These are phyloP conservation scores for Sugiyamaella lignohabitans DNA, from an alignment of 805 yeast genomes.

Conservation along the genomic window DNA sequence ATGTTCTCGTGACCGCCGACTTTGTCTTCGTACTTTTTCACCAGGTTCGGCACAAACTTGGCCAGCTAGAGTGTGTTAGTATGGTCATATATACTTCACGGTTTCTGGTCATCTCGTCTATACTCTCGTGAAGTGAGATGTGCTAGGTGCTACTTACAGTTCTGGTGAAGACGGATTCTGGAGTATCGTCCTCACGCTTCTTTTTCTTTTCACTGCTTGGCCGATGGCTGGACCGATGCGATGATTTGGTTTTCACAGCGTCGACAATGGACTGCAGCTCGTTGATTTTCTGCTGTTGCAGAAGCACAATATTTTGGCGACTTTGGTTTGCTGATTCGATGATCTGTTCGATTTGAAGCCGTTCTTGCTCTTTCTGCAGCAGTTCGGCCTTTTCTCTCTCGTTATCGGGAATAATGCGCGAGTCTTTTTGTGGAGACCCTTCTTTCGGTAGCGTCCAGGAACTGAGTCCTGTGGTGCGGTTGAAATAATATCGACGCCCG, in stretches of 20 bases:
- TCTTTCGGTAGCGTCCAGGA: slow-evolving; percentile 55
- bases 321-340: slow-evolving; percentile 17
- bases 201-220: too few species aligned
- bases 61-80: slow-evolving; percentile 46
- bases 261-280: background rate
- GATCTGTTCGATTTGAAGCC: slow-evolving; percentile 30
- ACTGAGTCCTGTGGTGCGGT: slow-evolving; percentile 41
- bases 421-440: slow-evolving; percentile 6
- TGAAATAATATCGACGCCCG: slow-evolving; percentile 48
- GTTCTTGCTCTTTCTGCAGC: slow-evolving; percentile 26
- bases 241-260: background rate
- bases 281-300: background rate
- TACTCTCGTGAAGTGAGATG: background rate
- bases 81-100: too few species aligned
- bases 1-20: slow-evolving; percentile 57
- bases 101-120: too few species aligned
- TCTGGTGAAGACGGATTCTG: background rate
- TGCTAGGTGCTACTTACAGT: background rate
- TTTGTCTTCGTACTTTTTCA: slow-evolving; percentile 57
- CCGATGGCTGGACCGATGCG: background rate
- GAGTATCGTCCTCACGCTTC: too few species aligned
- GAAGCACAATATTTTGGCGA: slow-evolving; percentile 9
- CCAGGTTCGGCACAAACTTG: slow-evolving; percentile 66
- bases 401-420: background rate
- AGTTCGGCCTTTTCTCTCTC: slow-evolving; percentile 2